Evolutionary conservation across 73 alveolate species (phyloP).

Genomic region (Stentor roeselii): DNA sequence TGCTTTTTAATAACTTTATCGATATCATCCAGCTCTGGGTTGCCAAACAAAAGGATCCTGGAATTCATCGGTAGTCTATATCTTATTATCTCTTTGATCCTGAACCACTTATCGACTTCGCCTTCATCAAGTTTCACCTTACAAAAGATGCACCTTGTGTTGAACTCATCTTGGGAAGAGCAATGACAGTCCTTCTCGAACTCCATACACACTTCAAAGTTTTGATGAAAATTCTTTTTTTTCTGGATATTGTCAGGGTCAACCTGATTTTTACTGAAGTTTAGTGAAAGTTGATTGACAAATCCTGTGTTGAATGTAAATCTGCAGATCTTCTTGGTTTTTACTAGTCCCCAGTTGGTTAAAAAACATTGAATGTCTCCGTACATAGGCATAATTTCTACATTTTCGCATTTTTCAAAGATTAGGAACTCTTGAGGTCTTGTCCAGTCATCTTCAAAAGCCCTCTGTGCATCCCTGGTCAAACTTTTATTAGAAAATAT

Average conservation of each 20-base stretch:
- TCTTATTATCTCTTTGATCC: background rate
- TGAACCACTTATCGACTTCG: constrained; percentile 2
- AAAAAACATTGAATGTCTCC: background rate
- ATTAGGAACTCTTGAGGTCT: background rate
- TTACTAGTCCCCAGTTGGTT: constrained; percentile 3
- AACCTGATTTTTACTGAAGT: background rate
- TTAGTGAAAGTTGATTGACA: background rate
- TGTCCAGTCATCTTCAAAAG: background rate
- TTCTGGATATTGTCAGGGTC: background rate
- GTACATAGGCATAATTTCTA: background rate
- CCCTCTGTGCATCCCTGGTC: background rate
- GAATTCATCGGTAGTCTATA: background rate
- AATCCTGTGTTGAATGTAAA: constrained; percentile 16
- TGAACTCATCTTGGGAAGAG: background rate
- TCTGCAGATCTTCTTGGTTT: background rate
- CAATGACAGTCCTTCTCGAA: background rate
- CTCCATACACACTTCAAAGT: background rate
- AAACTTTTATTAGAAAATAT: background rate
- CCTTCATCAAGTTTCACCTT: background rate
- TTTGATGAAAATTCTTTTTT: background rate
- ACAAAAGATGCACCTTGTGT: background rate
- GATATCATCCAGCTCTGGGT: constrained; percentile 10
- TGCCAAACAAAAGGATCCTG: background rate
- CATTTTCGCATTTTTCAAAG: background rate
- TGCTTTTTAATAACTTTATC: constrained; percentile 2